Base-by-base conservation (phyloP, 1,139 yeast genomes). In the Taphrina flavorubra region DNA sequence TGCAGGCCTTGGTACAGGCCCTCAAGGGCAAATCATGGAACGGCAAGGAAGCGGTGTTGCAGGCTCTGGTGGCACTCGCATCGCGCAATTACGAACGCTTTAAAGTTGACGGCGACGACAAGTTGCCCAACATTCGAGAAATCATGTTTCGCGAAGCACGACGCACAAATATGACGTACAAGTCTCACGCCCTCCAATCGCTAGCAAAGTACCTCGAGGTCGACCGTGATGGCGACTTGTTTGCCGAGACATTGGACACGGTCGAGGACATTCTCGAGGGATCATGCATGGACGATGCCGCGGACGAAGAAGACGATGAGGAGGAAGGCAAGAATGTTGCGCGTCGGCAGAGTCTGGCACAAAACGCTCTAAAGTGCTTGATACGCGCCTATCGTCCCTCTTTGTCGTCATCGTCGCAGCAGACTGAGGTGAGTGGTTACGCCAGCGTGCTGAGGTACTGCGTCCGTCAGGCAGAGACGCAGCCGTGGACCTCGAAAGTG, bases 1-100 rank as follows among this genome's bases (percentile, higher is more conserved):
- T 90, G 69, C 79, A 80, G 0, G 80, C 87, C 6, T 80, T 92
- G 66, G 75, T 90, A 31, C 84, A 83, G 56, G 86, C 96, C 0
- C 82, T 88, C 70, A 81, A 83, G 68, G 97, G 97, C 0, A 85
- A 94, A 71, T 85, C 95, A 10, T 94, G 97, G 96, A 83, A 83
- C 20, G 98, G 98, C 8, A 94, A 94, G 75, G 97, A 91, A 72
- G 78, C 82, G 53, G 84, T 94, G 1, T 80, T 91, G 40, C 86
- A 85, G 55, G 91, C 97, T 0, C 78, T 92, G 64, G 88, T 90
- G 0, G 80, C 85, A 0, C 81, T 89, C 51, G 77, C 87, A 0
- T 76, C 81, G 14, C 85, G 85, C 72, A 81, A 85, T 13, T 78
- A 81, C 62, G 73, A 72, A 0, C 31, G 58, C 0, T 69, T 72